phyloP scores from a whole-genome alignment of 2,329 filamentous ascomycete genomes.

The Monosporascus sp. region DNA sequence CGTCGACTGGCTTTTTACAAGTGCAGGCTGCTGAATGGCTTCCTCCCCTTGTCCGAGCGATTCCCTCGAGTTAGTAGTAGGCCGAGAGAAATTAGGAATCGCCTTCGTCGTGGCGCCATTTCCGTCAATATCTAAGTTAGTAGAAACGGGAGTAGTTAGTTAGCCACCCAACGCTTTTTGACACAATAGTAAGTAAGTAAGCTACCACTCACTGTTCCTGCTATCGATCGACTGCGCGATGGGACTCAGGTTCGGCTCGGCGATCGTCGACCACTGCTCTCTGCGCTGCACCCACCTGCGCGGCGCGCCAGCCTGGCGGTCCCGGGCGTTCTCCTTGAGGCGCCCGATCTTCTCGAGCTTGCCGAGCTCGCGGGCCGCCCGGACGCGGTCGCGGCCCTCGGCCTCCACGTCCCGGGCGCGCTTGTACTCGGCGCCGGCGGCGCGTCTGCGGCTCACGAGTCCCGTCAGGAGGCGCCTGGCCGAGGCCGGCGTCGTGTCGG shows the following conservation, averaged over 20 bases:
- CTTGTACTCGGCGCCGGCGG: constrained; percentile 29
- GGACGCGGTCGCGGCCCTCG: constrained; percentile 39
- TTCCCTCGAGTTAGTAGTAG: background rate
- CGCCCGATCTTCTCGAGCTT: constrained; percentile 38
- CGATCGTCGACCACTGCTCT: constrained; percentile 46
- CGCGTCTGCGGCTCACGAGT: constrained; percentile 27
- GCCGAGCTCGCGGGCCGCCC: constrained; percentile 30
- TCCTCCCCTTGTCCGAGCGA: no score
- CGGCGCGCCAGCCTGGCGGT: constrained; percentile 15
- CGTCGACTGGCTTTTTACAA: constrained; percentile 12
- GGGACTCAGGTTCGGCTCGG: constrained; percentile 43
- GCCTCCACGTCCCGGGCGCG: constrained; percentile 29
- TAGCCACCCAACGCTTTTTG: background rate
- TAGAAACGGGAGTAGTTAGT: background rate
- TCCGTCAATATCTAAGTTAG: background rate
- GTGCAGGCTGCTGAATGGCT: no score
- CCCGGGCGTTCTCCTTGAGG: constrained; percentile 32
- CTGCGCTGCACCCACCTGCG: constrained; percentile 40
- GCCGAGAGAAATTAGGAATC: background rate
- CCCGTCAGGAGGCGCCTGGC: constrained; percentile 26
- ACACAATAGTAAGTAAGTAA: constrained; percentile 8
- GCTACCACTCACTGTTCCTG: constrained; percentile 16
- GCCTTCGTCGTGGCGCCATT: background rate
- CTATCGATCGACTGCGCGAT: constrained; percentile 37
- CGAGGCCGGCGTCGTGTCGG: constrained; percentile 29